Evolutionary conservation across 148 eudicot species (phyloP).

Genomic region (Spergularia marina): DNA sequence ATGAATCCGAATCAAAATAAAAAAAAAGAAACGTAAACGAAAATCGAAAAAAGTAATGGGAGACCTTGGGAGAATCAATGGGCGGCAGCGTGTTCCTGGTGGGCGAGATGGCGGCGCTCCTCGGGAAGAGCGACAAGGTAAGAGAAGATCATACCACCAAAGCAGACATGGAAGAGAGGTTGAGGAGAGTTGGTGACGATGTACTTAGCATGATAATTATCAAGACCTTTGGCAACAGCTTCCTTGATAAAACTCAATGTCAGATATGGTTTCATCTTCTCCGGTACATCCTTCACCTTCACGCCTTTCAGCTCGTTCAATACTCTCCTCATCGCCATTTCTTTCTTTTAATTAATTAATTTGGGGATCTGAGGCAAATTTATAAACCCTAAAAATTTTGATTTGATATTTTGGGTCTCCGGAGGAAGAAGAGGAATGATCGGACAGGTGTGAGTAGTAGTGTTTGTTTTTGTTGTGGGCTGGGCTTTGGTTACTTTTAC

Average conservation of each 20-base stretch:
- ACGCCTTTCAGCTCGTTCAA: constrained; percentile 59
- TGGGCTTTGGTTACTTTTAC: background rate
- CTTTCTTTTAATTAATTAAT: background rate
- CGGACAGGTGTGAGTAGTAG: background rate
- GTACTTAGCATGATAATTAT: constrained; percentile 76
- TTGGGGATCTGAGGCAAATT: constrained; percentile 12
- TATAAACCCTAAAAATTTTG: constrained; percentile 18
- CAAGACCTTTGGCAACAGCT: constrained; percentile 43
- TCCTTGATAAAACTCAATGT: constrained; percentile 36
- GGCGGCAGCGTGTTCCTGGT: constrained; percentile 46
- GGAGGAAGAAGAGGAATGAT: background rate
- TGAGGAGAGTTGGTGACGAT: constrained; percentile 56
- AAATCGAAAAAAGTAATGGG: background rate
- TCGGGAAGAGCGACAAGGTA: constrained; percentile 92
- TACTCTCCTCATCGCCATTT: constrained; percentile 58
- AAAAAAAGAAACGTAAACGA: background rate
- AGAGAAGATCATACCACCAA: constrained; percentile 82
- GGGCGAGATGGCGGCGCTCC: constrained; percentile 91
- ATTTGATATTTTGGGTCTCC: background rate
- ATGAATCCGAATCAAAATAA: too few relatives aligned
- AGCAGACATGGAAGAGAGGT: constrained; percentile 76
- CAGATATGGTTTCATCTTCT: constrained; percentile 52
- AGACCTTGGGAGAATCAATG: constrained; percentile 5
- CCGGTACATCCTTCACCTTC: constrained; percentile 73
- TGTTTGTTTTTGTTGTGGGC: background rate